Evolutionary conservation across 352 stramenopile genomes (phyloP).

Genomic region (Achlya hypogyna): DNA sequence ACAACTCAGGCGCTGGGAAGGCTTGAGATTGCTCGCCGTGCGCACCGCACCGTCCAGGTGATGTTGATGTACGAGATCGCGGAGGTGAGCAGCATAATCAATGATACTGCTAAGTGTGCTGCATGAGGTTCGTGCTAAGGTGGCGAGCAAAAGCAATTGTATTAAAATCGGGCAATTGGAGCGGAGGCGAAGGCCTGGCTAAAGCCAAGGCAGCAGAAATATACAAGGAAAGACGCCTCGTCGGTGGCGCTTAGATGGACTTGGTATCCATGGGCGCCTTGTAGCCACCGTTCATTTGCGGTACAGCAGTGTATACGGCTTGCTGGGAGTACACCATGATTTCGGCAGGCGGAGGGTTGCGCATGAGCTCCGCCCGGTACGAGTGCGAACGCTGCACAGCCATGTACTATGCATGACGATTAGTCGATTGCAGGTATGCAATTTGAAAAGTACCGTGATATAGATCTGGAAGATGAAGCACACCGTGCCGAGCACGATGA

Average conservation of each 20-base stretch:
- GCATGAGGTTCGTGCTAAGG: too few species aligned
- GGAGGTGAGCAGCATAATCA: too few species aligned
- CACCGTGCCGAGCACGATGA: conserved; percentile 57
- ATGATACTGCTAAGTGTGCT: too few species aligned
- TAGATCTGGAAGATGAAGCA: conserved; percentile 62
- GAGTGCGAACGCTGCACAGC: conserved; percentile 65
- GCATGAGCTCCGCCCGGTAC: conserved; percentile 75
- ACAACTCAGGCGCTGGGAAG: too few species aligned
- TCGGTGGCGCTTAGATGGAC: conserved; percentile 39
- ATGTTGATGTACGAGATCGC: too few species aligned
- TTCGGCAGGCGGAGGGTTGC: conserved; percentile 63
- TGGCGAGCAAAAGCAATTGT: too few species aligned
- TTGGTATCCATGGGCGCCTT: conserved; percentile 53
- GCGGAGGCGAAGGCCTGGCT: too few species aligned
- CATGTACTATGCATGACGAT: conserved; percentile 35
- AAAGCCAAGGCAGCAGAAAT: not conserved
- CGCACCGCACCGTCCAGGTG: too few species aligned
- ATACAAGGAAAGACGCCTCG: not conserved
- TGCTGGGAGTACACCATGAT: conserved; percentile 55
- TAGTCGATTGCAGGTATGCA: not conserved
- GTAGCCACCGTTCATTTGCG: conserved; percentile 39
- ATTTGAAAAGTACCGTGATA: conserved; percentile 34
- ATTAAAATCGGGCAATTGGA: too few species aligned
- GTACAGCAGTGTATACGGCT: conserved; percentile 47
- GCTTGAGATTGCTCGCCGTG: too few species aligned